phyloP scores from a whole-genome alignment of 805 yeast genomes.

The Myxozyma neotropica region DNA sequence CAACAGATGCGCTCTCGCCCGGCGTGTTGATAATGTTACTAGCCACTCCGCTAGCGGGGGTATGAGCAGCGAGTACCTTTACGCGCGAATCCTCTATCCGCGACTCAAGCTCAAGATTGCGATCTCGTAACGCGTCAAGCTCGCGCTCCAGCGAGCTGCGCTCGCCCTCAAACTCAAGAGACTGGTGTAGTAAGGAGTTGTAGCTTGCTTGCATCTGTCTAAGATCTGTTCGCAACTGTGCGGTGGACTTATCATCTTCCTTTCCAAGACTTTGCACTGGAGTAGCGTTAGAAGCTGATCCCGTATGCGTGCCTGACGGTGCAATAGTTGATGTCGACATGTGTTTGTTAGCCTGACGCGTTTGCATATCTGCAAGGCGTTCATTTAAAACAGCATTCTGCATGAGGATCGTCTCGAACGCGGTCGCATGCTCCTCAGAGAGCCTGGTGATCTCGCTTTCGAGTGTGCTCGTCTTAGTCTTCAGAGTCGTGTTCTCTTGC shows the following conservation, averaged over 20 bases:
- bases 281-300: too few relatives aligned
- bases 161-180: slow-evolving; percentile 23
- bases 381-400: slow-evolving; percentile 30
- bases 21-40: background rate
- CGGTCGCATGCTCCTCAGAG: slow-evolving; percentile 23
- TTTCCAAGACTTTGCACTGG: background rate
- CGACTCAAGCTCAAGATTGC: slow-evolving; percentile 22
- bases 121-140: slow-evolving; percentile 19
- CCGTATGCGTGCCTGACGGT: background rate
- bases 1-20: slow-evolving; percentile 15
- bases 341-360: background rate
- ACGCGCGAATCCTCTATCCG: slow-evolving; percentile 18
- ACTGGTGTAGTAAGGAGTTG: slow-evolving; percentile 15
- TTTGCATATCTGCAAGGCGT: slow-evolving; percentile 5
- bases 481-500: slow-evolving; percentile 8
- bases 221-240: slow-evolving; percentile 10
- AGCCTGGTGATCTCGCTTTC: slow-evolving; percentile 9
- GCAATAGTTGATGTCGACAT: background rate
- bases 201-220: slow-evolving; percentile 13
- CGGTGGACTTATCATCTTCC: background rate
- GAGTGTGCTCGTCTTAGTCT: background rate
- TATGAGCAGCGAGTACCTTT: slow-evolving; percentile 9
- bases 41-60: background rate
- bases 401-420: slow-evolving; percentile 24
- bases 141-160: slow-evolving; percentile 12